phyloP scores from a whole-genome alignment of 176 grass and related monocot genomes.

The Eremochloa ophiuroides region DNA sequence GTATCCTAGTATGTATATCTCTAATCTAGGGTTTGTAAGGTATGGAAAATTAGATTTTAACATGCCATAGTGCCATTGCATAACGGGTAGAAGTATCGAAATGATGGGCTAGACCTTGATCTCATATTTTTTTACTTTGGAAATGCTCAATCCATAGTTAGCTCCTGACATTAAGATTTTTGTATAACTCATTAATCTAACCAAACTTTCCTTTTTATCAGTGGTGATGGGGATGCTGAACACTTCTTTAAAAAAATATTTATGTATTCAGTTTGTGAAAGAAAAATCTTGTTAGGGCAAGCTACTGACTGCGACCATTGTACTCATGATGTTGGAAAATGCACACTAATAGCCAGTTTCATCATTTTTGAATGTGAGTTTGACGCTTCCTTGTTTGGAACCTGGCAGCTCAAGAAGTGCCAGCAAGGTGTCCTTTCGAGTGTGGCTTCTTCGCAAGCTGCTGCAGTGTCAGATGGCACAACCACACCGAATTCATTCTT shows the following conservation, averaged over 20 bases:
- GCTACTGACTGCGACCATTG: not conserved
- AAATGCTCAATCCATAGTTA: not conserved
- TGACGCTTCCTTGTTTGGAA: constrained; percentile 17
- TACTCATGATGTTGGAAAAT: not conserved
- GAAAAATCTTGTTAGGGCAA: not conserved
- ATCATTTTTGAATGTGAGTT: not conserved
- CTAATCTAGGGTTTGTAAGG: too few relatives aligned
- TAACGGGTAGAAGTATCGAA: not conserved
- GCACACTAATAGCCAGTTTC: not conserved
- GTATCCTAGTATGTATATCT: too few relatives aligned
- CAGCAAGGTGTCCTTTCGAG: constrained; percentile 70
- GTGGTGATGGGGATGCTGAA: not conserved
- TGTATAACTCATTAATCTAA: not conserved
- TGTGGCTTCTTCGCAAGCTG: constrained; percentile 44
- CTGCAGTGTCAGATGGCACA: constrained; percentile 48
- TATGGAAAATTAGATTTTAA: too few relatives aligned
- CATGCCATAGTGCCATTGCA: too few relatives aligned
- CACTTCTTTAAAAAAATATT: not conserved
- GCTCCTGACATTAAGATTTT: not conserved
- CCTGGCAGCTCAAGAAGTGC: constrained; percentile 74
- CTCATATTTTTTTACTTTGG: not conserved
- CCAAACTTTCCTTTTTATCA: not conserved
- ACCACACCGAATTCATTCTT: constrained; percentile 60
- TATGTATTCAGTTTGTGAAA: not conserved
- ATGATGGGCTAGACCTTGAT: not conserved